Percentiles rank a stretch among this genome's conserved stretches.
Conservation (phyloP, 345 rosid species). For the Eucalyptus sp. region DNA sequence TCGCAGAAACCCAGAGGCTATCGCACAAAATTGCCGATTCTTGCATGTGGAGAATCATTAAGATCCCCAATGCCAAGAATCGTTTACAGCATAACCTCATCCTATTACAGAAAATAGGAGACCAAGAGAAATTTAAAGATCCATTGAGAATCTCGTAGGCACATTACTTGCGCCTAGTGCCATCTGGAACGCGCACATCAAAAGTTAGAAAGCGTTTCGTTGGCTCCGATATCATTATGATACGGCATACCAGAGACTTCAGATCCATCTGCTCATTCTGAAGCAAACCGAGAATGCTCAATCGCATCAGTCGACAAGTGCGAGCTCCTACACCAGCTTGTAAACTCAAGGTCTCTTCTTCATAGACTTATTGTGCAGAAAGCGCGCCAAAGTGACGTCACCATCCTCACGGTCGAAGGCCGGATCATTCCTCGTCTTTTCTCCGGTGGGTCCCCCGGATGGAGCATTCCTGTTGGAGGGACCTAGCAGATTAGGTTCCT, state of each 20-base stretch:
- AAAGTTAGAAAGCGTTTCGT: not conserved
- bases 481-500: not conserved
- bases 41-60: not conserved
- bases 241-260: not conserved
- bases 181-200: accelerated
- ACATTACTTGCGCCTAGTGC: not conserved
- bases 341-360: not conserved
- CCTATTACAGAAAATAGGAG: not conserved
- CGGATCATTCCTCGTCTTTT: not conserved
- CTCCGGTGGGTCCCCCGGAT: not conserved
- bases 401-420: not conserved
- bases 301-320: not conserved
- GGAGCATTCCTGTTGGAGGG: not conserved
- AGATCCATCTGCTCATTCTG: not conserved
- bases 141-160: not conserved
- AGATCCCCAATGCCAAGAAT: not conserved
- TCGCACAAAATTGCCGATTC: not conserved
- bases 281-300: not conserved
- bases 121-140: not conserved
- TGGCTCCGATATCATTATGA: not conserved
- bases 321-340: not conserved
- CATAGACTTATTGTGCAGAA: not conserved
- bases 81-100: not conserved
- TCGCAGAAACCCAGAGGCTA: not conserved
- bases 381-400: slow-evolving; percentile 1